Evolutionary conservation across 176 grass and related monocot species (phyloP), one percentile per base, ranked within the genome.

Genomic region (Chrysopogon serrulatus): DNA sequence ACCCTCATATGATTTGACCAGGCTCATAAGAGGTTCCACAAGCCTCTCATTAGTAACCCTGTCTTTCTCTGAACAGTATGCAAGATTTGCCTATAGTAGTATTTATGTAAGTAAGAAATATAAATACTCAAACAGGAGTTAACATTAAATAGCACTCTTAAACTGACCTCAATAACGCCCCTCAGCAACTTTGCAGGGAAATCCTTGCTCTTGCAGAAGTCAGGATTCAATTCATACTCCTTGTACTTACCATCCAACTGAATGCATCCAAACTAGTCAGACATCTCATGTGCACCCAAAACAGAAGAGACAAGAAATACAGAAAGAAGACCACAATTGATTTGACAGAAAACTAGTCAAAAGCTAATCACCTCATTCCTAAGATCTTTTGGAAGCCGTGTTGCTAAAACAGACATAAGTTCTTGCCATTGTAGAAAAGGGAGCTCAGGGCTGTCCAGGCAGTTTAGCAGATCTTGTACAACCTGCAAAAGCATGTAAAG

Each of bases 391-490:
- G 96, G 96, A 14, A 99, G 77, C 42, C 96, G 91, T 75, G 96
- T 99, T 71, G 87, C 96, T 83, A 99, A 96, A 73, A 99, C 96
- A 90, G 96, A 99, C 96, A 99, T 99, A 83, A 78, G 85, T 81
- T 99, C 96, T 91, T 99, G 92, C 96, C 96, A 99, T 79, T 99
- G 96, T 75, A 99, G 90, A 84, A 96, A 99, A 84, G 96, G 96
- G 65, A 99, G 96, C 84, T 99, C 91, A 78, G 96, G 96, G 80
- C 87, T 95, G 60, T 99, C 96, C 76, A 99, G 86, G 86, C 93
- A 96, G 82, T 90, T 93, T 71, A 99, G 87, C 84, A 99, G 86
- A 87, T 94, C 91, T 85, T 92, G 87, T 78, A 99, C 87, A 75
- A 94, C 96, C 93, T 95, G 67, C 65, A 67, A 91, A 69, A 62